phyloP scores from a whole-genome alignment of 768 basidiomycete genomes.

The Naganishia antarctica region DNA sequence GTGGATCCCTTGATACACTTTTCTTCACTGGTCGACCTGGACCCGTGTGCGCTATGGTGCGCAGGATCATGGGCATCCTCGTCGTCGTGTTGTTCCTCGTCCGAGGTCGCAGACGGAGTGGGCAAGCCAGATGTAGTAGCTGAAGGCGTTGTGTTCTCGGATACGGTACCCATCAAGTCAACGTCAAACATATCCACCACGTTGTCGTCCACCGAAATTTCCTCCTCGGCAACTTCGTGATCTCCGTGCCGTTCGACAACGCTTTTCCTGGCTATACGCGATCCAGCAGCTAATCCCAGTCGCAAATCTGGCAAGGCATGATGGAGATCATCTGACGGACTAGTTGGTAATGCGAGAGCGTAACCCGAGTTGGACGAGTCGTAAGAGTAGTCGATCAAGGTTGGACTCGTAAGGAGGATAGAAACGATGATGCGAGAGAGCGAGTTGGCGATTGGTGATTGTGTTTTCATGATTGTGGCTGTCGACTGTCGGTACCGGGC shows the following conservation, averaged over 20 bases:
- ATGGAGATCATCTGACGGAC: neutral
- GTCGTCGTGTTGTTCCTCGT: neutral
- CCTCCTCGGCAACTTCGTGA: neutral
- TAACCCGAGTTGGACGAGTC: neutral
- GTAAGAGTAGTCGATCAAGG: conserved; percentile 3
- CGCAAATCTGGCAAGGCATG: neutral
- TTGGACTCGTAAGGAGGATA: conserved; percentile 4
- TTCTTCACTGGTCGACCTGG: neutral
- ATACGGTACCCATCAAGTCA: neutral
- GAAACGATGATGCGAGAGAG: conserved; percentile 11
- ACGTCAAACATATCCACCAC: conserved; percentile 10
- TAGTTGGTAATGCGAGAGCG: conserved; percentile 1
- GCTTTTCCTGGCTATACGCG: neutral
- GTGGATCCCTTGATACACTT: neutral
- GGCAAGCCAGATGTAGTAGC: too few relatives aligned
- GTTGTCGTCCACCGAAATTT: neutral
- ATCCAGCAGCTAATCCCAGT: neutral
- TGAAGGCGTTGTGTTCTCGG: too few relatives aligned
- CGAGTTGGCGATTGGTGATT: conserved; percentile 1
- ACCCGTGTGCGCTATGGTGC: neutral
- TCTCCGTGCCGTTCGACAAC: conserved; percentile 17
- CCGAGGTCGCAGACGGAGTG: too few relatives aligned
- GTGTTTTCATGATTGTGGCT: conserved; percentile 15
- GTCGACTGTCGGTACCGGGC: too few relatives aligned
- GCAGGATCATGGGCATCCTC: too few relatives aligned